Evolutionary conservation across 2,329 filamentous ascomycete genomes (phyloP).

Genomic region (Diplocarpon mali): DNA sequence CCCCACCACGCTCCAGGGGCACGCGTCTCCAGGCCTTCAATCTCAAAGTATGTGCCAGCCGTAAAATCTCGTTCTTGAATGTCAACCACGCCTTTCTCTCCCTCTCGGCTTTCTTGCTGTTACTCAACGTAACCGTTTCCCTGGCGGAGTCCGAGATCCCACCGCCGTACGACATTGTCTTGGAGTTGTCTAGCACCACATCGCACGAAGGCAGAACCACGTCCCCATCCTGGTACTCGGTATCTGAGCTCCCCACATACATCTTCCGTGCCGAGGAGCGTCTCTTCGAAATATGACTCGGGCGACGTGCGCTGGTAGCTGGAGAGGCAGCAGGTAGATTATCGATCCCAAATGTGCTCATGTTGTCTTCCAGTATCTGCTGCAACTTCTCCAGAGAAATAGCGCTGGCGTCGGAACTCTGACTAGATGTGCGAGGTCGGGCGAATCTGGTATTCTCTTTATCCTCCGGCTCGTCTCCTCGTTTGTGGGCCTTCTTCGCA

Average conservation of each 20-base stretch:
- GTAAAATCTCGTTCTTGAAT: slow-evolving; percentile 89
- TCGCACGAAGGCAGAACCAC: slow-evolving; percentile 76
- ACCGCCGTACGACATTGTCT: slow-evolving; percentile 67
- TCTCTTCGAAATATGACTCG: slow-evolving; percentile 9
- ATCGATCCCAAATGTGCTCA: slow-evolving; percentile 31
- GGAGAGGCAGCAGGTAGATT: slow-evolving; percentile 18
- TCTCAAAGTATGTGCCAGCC: slow-evolving; percentile 75
- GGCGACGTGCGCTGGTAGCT: slow-evolving; percentile 15
- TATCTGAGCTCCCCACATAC: slow-evolving; percentile 60
- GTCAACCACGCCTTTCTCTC: slow-evolving; percentile 68
- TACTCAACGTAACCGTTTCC: slow-evolving; percentile 31
- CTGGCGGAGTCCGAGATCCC: slow-evolving; percentile 32
- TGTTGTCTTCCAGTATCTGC: slow-evolving; percentile 61
- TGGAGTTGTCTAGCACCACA: slow-evolving; percentile 77
- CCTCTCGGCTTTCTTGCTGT: slow-evolving; percentile 43
- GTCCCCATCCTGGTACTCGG: slow-evolving; percentile 75
- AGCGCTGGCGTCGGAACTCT: slow-evolving; percentile 55
- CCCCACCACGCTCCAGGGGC: slow-evolving; percentile 56
- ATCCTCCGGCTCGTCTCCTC: slow-evolving; percentile 15
- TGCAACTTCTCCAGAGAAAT: slow-evolving; percentile 73
- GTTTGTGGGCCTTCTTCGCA: slow-evolving; percentile 38
- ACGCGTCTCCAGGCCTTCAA: slow-evolving; percentile 88
- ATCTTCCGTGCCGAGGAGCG: slow-evolving; percentile 15
- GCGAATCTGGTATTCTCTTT: slow-evolving; percentile 7
- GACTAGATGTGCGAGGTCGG: slow-evolving; percentile 39